A percentile compares a stretch with the other conserved stretches of the same genome.
These are phyloP conservation scores for Diaporthe sp. DNA, from an alignment of 2,329 filamentous ascomycete species.

Conservation along the genomic window DNA sequence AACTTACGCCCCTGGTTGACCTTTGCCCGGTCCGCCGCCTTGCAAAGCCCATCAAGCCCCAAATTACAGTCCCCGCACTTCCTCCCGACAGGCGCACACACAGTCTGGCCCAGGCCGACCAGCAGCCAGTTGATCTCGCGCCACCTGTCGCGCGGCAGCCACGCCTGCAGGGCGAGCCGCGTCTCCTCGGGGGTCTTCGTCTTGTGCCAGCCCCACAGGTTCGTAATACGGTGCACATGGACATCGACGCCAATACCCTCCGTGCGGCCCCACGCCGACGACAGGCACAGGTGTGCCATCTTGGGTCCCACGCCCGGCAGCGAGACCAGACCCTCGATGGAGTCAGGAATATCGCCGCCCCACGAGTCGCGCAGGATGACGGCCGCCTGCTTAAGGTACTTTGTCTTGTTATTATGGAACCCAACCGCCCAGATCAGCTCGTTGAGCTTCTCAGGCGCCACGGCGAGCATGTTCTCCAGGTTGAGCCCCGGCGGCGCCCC, in stretches of 20 bases:
- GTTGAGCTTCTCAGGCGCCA: conserved; percentile 76
- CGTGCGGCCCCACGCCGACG: conserved; percentile 74
- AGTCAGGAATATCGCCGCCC: conserved; percentile 83
- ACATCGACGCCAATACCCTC: conserved; percentile 93
- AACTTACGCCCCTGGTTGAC: conserved; percentile 69
- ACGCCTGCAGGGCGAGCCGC: conserved; percentile 79
- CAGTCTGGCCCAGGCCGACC: conserved; percentile 89
- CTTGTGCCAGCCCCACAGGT: conserved; percentile 92
- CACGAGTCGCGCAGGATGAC: conserved; percentile 79
- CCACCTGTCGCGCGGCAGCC: conserved; percentile 89
- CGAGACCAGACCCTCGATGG: conserved; percentile 79
- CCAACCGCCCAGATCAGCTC: conserved; percentile 86
- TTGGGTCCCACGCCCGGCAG: conserved; percentile 93
- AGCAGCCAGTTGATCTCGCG: conserved; percentile 92
- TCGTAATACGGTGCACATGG: conserved; percentile 94
- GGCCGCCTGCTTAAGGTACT: conserved; percentile 81
- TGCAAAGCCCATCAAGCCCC: conserved; percentile 82
- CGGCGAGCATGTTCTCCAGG: conserved; percentile 82
- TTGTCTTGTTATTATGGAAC: conserved; percentile 96
- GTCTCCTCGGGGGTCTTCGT: conserved; percentile 88
- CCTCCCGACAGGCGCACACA: conserved; percentile 84
- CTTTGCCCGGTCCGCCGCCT: conserved; percentile 76
- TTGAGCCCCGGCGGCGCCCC: conserved; percentile 71
- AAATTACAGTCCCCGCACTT: conserved; percentile 90
- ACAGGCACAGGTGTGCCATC: conserved; percentile 92